A percentile compares a stretch with the other conserved stretches of the same genome.
These are phyloP conservation scores for Trametes polyzona DNA, from an alignment of 1,284 basidiomycete genomes.

Conservation along the genomic window DNA sequence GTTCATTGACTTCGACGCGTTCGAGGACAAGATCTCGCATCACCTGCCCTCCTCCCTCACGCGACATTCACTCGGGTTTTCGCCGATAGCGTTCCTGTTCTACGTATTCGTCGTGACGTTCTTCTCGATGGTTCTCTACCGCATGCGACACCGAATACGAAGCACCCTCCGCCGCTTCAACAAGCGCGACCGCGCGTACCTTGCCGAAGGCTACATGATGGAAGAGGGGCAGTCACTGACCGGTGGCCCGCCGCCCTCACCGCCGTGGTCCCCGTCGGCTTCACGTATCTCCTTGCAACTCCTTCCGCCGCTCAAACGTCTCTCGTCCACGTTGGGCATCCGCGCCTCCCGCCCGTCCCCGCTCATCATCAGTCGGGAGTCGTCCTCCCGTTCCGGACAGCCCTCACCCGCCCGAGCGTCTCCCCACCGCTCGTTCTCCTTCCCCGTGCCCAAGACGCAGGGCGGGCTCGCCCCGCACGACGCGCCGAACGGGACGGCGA, in stretches of 20 bases:
- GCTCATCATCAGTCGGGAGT: constrained; percentile 26
- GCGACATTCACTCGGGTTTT: constrained; percentile 69
- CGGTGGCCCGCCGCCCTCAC: constrained; percentile 27
- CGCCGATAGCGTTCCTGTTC: constrained; percentile 61
- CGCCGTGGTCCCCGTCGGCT: constrained; percentile 27
- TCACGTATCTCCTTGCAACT: constrained; percentile 29
- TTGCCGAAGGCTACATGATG: constrained; percentile 51
- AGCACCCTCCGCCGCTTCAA: constrained; percentile 52
- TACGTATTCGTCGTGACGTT: constrained; percentile 49
- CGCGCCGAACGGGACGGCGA: constrained; percentile 30
- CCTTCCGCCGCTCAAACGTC: constrained; percentile 24
- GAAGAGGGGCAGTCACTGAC: constrained; percentile 57
- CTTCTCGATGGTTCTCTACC: constrained; percentile 49
- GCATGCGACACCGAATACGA: constrained; percentile 59
- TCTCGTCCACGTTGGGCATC: constrained; percentile 26
- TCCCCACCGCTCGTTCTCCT: constrained; percentile 34
- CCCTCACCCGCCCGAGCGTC: constrained; percentile 34
- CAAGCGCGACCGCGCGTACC: constrained; percentile 43
- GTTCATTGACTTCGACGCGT: constrained; percentile 57
- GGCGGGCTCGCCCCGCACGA: constrained; percentile 24
- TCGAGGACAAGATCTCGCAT: constrained; percentile 65
- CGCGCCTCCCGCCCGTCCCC: constrained; percentile 28
- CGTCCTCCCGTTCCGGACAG: constrained; percentile 28
- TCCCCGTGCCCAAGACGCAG: constrained; percentile 25
- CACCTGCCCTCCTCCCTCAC: constrained; percentile 65